phyloP scores from a whole-genome alignment of 23 red algal species.

The Gracilaria gracilis region DNA sequence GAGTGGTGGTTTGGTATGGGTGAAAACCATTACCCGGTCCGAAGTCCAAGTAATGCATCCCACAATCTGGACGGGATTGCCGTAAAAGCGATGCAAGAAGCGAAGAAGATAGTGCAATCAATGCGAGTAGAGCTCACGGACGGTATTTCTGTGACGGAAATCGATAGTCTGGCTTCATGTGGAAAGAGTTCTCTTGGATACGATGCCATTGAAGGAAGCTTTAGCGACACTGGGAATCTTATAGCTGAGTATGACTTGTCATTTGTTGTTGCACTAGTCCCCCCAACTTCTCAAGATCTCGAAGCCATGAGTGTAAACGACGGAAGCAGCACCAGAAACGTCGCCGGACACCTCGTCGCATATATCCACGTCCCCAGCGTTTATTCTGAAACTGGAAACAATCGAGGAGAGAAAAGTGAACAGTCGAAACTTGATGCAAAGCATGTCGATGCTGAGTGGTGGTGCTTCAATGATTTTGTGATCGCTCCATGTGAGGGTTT shows the following conservation, averaged over 20 bases:
- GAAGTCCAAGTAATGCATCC: conserved; percentile 1
- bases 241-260: conserved; percentile 75
- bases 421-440: background rate
- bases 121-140: conserved; percentile 54
- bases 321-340: conserved; percentile 19
- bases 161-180: background rate
- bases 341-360: conserved; percentile 66
- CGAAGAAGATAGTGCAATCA: conserved; percentile 55
- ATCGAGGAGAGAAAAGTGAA: background rate
- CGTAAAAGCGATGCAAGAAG: conserved; percentile 27
- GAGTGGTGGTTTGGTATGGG: conserved; percentile 61
- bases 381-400: conserved; percentile 30
- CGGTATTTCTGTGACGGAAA: conserved; percentile 44
- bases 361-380: conserved; percentile 57
- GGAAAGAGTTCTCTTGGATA: background rate
- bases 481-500: conserved; percentile 76
- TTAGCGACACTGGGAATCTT: conserved; percentile 36
- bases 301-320: conserved; percentile 12
- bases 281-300: conserved; percentile 7
- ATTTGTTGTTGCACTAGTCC: conserved; percentile 68
- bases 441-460: conserved; percentile 70
- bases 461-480: conserved; percentile 96
- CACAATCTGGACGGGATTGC: conserved; percentile 25
- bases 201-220: conserved; percentile 20
- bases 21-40: background rate